phyloP scores from a whole-genome alignment of 768 basidiomycete species.

The Rhodotorula paludigena region DNA sequence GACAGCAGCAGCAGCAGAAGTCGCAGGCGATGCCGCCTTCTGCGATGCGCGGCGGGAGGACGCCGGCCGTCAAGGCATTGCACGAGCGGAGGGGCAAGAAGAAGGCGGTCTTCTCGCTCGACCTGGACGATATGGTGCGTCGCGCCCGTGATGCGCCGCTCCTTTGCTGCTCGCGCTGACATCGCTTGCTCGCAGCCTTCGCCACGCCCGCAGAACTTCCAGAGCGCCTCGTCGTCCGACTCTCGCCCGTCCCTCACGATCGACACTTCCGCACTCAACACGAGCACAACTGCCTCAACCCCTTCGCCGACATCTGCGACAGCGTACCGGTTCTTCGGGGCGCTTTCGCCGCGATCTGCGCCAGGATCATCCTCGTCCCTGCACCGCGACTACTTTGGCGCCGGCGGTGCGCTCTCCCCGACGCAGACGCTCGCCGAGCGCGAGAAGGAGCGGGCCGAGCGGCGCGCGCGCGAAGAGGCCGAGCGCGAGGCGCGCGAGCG shows the following conservation, averaged over 20 bases:
- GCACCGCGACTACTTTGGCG: constrained; percentile 18
- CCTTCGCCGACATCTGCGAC: constrained; percentile 11
- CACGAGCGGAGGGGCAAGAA: not conserved
- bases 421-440: constrained; percentile 6
- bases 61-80: not conserved
- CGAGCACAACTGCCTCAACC: not conserved
- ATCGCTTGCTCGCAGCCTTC: constrained; percentile 3
- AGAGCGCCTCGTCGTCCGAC: not conserved
- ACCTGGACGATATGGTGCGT: constrained; percentile 26
- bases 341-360: not conserved
- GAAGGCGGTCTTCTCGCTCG: constrained; percentile 24
- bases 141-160: too few relatives aligned
- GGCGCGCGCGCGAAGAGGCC: constrained; percentile 41
- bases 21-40: not conserved
- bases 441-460: constrained; percentile 30
- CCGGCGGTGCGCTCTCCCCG: not conserved
- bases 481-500: constrained; percentile 41
- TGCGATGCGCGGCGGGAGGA: not conserved
- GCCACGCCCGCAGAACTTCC: not conserved
- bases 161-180: not conserved
- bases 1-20: not conserved
- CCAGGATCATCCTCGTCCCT: constrained; percentile 1
- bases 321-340: constrained; percentile 16
- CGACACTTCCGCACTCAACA: not conserved
- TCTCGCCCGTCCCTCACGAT: constrained; percentile 2